Conservation (phyloP, 2,329 filamentous ascomycete genomes). For the Sporothrix mexicana region DNA sequence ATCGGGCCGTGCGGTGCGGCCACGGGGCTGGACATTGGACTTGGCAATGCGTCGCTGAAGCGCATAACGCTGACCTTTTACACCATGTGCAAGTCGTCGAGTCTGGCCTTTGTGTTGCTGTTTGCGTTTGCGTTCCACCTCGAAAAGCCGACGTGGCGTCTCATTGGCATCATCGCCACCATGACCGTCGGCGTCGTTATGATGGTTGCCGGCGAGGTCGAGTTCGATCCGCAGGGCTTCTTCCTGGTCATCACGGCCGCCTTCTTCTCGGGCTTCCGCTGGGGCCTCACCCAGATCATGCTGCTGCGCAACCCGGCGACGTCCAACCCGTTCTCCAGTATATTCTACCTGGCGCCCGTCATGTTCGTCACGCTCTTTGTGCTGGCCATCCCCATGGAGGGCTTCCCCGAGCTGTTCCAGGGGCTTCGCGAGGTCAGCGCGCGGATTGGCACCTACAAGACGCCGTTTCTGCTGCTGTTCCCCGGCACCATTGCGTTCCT, state of each 20-base stretch:
- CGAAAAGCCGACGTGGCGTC: constrained; percentile 82
- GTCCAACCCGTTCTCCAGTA: constrained; percentile 93
- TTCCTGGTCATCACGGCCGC: constrained; percentile 89
- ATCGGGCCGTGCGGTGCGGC: constrained; percentile 91
- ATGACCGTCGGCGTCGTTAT: constrained; percentile 96
- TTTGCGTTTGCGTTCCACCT: constrained; percentile 95
- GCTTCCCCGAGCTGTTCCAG: constrained; percentile 68
- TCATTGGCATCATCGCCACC: constrained; percentile 83
- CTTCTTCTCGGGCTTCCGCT: constrained; percentile 95
- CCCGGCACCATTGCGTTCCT: constrained; percentile 90
- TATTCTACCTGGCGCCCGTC: constrained; percentile 95
- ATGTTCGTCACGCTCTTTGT: constrained; percentile 87
- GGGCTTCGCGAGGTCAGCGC: constrained; percentile 69
- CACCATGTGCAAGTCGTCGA: constrained; percentile 99
- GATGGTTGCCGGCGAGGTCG: constrained; percentile 96
- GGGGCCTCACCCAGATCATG: constrained; percentile 97
- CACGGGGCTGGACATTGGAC: constrained; percentile 91
- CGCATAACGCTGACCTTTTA: constrained; percentile 98
- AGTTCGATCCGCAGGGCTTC: constrained; percentile 87
- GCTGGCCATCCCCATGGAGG: constrained; percentile 87
- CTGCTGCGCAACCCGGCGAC: constrained; percentile 93
- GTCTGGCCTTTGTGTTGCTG: constrained; percentile 89
- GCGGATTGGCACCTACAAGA: constrained; percentile 69
- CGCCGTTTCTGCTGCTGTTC: constrained; percentile 79
- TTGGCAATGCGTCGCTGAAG: constrained; percentile 94